Percentiles rank a stretch among this genome's conserved stretches.
Evolutionary conservation across 2,329 filamentous ascomycete genomes (phyloP).

Genomic region (Aspergillus fructus): DNA sequence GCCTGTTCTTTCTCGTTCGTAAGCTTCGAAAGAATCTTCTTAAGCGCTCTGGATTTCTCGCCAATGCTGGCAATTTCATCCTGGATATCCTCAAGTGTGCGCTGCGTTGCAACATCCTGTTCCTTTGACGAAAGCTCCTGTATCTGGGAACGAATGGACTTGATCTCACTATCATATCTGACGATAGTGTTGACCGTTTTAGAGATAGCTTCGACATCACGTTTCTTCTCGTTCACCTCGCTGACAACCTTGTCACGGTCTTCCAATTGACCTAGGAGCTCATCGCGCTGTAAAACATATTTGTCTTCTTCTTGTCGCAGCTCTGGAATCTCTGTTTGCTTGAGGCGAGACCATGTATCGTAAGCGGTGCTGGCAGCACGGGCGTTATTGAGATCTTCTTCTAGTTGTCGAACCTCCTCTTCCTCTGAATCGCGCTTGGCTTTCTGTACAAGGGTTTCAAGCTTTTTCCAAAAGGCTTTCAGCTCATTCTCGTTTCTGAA

Average conservation of each 20-base stretch:
- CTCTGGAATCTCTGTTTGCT: slow-evolving; percentile 66
- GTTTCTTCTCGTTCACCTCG: slow-evolving; percentile 62
- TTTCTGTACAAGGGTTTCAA: slow-evolving; percentile 58
- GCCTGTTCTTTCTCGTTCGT: slow-evolving; percentile 69
- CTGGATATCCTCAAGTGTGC: slow-evolving; percentile 81
- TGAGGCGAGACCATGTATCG: slow-evolving; percentile 71
- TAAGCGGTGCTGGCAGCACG: slow-evolving; percentile 65
- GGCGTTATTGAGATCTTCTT: slow-evolving; percentile 62
- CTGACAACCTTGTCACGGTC: slow-evolving; percentile 66
- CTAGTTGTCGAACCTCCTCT: slow-evolving; percentile 61
- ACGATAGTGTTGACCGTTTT: slow-evolving; percentile 75
- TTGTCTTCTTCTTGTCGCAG: slow-evolving; percentile 64
- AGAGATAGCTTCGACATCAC: slow-evolving; percentile 71
- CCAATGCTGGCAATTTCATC: slow-evolving; percentile 67
- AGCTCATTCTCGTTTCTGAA: slow-evolving; percentile 63
- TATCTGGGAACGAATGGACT: slow-evolving; percentile 70
- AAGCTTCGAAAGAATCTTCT: slow-evolving; percentile 64
- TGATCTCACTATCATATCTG: slow-evolving; percentile 70
- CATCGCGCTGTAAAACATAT: slow-evolving; percentile 62
- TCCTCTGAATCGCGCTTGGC: slow-evolving; percentile 58
- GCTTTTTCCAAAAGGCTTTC: slow-evolving; percentile 63
- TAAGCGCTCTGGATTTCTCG: slow-evolving; percentile 66
- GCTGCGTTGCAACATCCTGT: slow-evolving; percentile 61
- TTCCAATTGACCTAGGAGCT: slow-evolving; percentile 62
- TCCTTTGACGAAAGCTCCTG: slow-evolving; percentile 74